Evolutionary conservation across 2,329 filamentous ascomycete species (phyloP), one percentile per base, ranked within the genome.

Genomic region (Aspergillus felis): DNA sequence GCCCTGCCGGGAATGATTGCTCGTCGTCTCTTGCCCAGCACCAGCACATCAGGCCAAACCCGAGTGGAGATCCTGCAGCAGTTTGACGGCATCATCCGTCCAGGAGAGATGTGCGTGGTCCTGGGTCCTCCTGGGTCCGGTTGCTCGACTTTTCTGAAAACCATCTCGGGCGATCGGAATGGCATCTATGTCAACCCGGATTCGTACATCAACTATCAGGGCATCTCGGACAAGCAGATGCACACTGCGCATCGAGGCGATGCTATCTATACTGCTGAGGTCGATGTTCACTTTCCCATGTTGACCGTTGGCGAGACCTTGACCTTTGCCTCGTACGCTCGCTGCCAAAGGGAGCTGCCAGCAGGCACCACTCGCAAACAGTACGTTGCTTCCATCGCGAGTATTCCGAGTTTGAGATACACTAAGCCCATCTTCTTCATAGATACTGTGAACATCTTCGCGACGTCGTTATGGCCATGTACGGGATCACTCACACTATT

Each of bases 111-210:
- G 78, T 73, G 84, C 52, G 76, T 84, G 9, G 82, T 85, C 1
- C 75, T 85, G 0, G 82, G 82, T 2, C 76, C 76, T 51, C 79
- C 79, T 5, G 79, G 79, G 52, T 75, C 73, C 56, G 77, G 78
- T 57, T 96, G 92, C 74, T 91, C 89, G n/a, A 95, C 91, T 2
- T 87, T 95, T 63, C 79, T 96, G 62, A 95, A 95, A 80, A 91
- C 90, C 0, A 83, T 95, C 62, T 84, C 90, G 5, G 91, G 91
- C 62, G 90, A 95, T 74, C 90, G 89, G 59, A 88, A 92, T 63
- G 91, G 91, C 60, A 88, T 95, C 67, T 84, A 84, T 64, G 82
- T 94, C 51, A 88, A 91, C 53, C 76, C 87, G 1, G 75, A 79
- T 6, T 88, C 90, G 0, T 84, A 89, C 58, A 84, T 96, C 73